phyloP scores from a whole-genome alignment of 2,329 filamentous ascomycete genomes.

The Pseudogymnoascus sp. region DNA sequence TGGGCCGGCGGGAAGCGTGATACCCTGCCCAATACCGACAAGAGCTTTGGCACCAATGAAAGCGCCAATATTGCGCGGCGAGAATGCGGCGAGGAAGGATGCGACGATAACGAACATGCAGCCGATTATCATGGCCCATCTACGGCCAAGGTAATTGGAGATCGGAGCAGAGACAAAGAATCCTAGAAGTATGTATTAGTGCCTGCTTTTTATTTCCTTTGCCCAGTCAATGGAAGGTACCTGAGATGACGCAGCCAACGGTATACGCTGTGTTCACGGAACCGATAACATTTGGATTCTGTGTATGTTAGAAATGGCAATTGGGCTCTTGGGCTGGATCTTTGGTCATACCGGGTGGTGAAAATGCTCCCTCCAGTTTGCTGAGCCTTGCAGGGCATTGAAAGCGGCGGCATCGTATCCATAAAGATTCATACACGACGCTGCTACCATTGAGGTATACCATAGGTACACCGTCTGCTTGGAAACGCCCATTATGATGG shows the following conservation, averaged over 20 bases:
- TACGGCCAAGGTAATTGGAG: neutral
- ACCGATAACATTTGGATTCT: slow-evolving; percentile 2
- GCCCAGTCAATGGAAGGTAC: neutral
- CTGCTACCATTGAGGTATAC: slow-evolving; percentile 5
- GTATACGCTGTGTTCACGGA: slow-evolving; percentile 5
- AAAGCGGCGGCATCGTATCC: neutral
- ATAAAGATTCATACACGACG: slow-evolving; percentile 1
- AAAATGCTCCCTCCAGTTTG: slow-evolving; percentile 1
- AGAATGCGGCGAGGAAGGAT: slow-evolving; percentile 46
- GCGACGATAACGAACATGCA: slow-evolving; percentile 44
- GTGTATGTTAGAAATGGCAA: neutral
- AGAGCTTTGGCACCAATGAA: slow-evolving; percentile 46
- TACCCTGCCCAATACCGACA: slow-evolving; percentile 47
- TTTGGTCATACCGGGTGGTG: neutral
- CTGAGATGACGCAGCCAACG: neutral
- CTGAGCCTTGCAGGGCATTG: slow-evolving; percentile 4
- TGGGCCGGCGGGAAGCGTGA: slow-evolving; percentile 43
- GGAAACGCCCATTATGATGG: neutral
- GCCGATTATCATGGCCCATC: slow-evolving; percentile 38
- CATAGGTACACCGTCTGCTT: slow-evolving; percentile 7
- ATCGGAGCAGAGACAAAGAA: neutral
- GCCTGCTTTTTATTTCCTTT: neutral
- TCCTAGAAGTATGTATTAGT: neutral
- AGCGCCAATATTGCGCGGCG: slow-evolving; percentile 40
- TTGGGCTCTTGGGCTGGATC: neutral